Evolutionary conservation across 1,284 basidiomycete species (phyloP).

Genomic region (Sphagnurus paluster): DNA sequence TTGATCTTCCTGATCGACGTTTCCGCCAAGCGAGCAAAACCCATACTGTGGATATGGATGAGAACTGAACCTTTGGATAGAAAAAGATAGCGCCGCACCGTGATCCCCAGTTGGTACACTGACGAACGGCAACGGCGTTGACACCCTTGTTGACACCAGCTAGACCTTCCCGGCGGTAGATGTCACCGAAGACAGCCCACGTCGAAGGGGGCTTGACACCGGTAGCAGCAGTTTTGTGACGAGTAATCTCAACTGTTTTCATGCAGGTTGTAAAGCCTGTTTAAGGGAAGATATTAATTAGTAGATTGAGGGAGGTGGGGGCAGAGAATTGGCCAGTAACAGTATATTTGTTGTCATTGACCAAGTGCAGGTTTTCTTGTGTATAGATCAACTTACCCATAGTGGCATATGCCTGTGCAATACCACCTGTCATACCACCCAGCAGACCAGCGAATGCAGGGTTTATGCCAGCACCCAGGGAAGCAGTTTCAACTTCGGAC

Average conservation of each 20-base stretch:
- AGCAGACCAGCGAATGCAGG: conserved; percentile 86
- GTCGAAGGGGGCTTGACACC: conserved; percentile 93
- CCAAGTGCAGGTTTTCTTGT: too few relatives aligned
- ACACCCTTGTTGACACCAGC: conserved; percentile 99
- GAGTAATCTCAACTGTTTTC: conserved; percentile 98
- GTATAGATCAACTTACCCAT: conserved; percentile 81
- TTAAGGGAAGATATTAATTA: conserved; percentile 10
- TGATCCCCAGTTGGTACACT: conserved; percentile 99
- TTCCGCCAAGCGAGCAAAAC: conserved; percentile 95
- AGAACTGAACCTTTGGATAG: not conserved
- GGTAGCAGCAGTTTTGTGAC: conserved; percentile 90
- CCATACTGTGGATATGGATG: conserved; percentile 66
- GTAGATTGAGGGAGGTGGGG: conserved; percentile 9
- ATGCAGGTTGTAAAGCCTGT: conserved; percentile 97
- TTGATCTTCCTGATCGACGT: conserved; percentile 73
- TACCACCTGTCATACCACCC: conserved; percentile 97
- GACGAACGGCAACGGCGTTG: conserved; percentile 95
- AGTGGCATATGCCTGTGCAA: conserved; percentile 98
- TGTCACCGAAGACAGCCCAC: conserved; percentile 93
- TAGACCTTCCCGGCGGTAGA: conserved; percentile 92
- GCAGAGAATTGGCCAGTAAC: conserved; percentile 5
- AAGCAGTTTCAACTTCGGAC: conserved; percentile 86
- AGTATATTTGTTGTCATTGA: too few relatives aligned
- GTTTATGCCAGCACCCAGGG: conserved; percentile 67
- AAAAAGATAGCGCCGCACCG: conserved; percentile 53